Evolutionary conservation across 768 basidiomycete species (phyloP), one percentile per base, ranked within the genome.

Genomic region (Russula ochroleuca): DNA sequence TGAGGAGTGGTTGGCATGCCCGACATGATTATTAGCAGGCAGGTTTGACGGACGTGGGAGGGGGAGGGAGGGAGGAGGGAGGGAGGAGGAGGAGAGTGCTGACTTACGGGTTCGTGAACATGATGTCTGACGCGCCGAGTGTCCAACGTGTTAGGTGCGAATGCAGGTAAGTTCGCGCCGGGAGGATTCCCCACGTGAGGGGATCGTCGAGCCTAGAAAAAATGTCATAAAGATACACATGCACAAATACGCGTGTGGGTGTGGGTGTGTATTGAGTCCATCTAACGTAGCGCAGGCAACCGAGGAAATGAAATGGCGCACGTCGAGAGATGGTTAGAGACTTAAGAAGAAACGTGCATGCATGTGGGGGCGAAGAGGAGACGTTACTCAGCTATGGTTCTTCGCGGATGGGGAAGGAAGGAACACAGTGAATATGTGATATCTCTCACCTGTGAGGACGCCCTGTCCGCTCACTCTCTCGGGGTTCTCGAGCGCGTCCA

Each of bases 251-350:
- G 28, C 35, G 10, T 35, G 35, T 31, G 19, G 19, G 19, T 45
- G n/a, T n/a, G 17, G 15, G 19, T 43, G 3, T n/a, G 15, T 43
- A 43, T 45, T 45, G 43, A 45, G 43, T 35, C 43, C 40, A 15
- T 41, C 10, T 35, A 35, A 35, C 35, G 10, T 35, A 35, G n/a
- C 43, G n/a, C 43, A n/a, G 28, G 49, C 25, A 9, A n/a, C 23
- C 35, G 4, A 63, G 62, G 28, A 35, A 23, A 33, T 15, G 23
- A 37, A 41, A 25, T n/a, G 40, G 45, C 86, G 61, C 72, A 94
- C 87, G 92, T 94, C 55, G 95, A 97, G 59, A 95, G 85, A 72
- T 98, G 95, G 74, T 98, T 98, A 61, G 88, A 85, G 52, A 97
- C 94, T 96, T 67, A 38, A 45, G 58, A 61, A 2, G 17, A 48